Base-by-base conservation (phyloP, 176 grass and related monocot genomes). In the Ampelocalamus luodianensis region DNA sequence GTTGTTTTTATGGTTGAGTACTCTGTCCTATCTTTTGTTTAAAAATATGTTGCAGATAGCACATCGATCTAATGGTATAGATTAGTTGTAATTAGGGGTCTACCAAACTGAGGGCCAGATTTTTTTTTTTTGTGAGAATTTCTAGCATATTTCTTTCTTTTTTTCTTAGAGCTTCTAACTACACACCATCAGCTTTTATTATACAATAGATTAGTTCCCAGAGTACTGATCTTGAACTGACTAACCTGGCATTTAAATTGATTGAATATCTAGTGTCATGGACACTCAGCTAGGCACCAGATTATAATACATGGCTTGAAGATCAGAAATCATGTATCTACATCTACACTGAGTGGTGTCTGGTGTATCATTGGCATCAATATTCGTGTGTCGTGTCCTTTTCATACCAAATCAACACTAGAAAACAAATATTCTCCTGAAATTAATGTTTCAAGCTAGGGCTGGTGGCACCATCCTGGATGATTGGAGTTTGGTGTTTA, bases 191-290 rank as follows among this genome's bases (percentile, higher is more conserved):
- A 27, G 10, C 59, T 62, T 62, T 62, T 62, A 27, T 62, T 26
- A 27, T 62, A 5, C n/a, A 27, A 62, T 62, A 27, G 4, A 26
- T 27, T 62, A 27, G 58, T 60, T 36, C 8, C 34, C 24, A 18
- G 13, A 68, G 29, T 81, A 81, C 78, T 80, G 64, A 80, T 68
- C 26, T 34, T 66, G 78, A 34, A 38, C 16, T 79, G 61, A 66
- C 43, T 67, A 68, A 38, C 58, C 23, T 44, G 26, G 78, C 26
- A 62, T 72, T 60, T 48, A 59, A 34, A 23, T 50, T 59, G 6
- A 69, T 76, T 0, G 22, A 11, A 59, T 59, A 59, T 71, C 60
- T 23, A 24, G 29, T 82, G 20, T 18, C 10, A 22, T 60, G 24
- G 22, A 43, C 43, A 43, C 24, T 82, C 40, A 32, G 48, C 43